phyloP scores from a whole-genome alignment of 805 yeast species.

The Clavispora vitiphila region DNA sequence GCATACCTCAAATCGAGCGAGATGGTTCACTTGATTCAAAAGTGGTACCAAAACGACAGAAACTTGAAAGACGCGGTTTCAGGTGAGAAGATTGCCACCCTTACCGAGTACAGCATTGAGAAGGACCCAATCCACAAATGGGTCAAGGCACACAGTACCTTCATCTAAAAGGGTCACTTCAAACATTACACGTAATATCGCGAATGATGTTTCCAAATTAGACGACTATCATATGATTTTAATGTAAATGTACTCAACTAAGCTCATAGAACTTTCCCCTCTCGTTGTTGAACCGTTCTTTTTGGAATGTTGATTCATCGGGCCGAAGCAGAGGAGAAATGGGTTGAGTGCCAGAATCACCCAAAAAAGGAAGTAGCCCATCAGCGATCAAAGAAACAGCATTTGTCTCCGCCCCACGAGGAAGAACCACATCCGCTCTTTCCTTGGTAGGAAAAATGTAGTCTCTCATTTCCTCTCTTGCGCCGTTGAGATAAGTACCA shows the following conservation, averaged over 20 bases:
- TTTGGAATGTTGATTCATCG: conserved; percentile 17
- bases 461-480: conserved; percentile 63
- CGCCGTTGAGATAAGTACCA: conserved; percentile 45
- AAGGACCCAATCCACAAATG: conserved; percentile 50
- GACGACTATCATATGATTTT: neutral
- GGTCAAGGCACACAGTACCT: conserved; percentile 12
- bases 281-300: conserved; percentile 34
- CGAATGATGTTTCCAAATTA: too few species aligned
- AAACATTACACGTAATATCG: neutral
- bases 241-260: conserved; percentile 8
- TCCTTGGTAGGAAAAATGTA: conserved; percentile 66
- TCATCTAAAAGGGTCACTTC: neutral
- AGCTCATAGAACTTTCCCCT: conserved; percentile 43
- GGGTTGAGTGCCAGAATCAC: conserved; percentile 12
- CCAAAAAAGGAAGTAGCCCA: conserved; percentile 46
- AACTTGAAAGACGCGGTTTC: conserved; percentile 55
- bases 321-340: conserved; percentile 26
- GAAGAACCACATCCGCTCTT: conserved; percentile 69
- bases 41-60: conserved; percentile 64
- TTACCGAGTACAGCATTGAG: conserved; percentile 45
- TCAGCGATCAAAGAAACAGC: conserved; percentile 60
- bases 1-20: conserved; percentile 40
- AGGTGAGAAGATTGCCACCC: conserved; percentile 38
- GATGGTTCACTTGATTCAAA: conserved; percentile 58
- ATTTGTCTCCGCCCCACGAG: conserved; percentile 58